Evolutionary conservation across 352 stramenopile genomes (phyloP).

Genomic region (Pythium sukuiense): DNA sequence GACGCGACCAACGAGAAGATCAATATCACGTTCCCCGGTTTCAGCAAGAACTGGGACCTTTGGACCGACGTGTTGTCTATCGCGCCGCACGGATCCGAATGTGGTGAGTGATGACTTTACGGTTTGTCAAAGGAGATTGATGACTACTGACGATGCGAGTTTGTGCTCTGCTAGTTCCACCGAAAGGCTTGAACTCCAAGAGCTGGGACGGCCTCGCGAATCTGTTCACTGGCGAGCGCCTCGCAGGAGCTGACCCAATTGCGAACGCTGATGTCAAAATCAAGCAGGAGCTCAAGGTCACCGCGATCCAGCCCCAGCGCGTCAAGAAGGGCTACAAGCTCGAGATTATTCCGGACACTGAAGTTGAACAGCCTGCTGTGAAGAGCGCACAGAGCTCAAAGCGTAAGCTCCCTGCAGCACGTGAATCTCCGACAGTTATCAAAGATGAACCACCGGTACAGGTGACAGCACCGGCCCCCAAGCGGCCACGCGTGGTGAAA

Average conservation of each 20-base stretch:
- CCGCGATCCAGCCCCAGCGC: slow-evolving; percentile 8
- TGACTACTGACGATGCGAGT: neutral
- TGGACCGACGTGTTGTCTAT: slow-evolving; percentile 77
- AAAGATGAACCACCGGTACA: neutral
- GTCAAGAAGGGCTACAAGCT: slow-evolving; percentile 25
- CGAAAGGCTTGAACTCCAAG: slow-evolving; percentile 27
- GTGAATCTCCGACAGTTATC: neutral
- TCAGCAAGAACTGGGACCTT: slow-evolving; percentile 60
- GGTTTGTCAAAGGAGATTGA: neutral
- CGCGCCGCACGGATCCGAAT: slow-evolving; percentile 38
- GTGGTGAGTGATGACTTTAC: slow-evolving; percentile 13
- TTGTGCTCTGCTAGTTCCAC: slow-evolving; percentile 18
- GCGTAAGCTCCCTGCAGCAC: neutral
- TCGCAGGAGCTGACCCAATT: neutral
- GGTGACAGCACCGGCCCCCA: neutral
- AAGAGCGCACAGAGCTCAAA: neutral
- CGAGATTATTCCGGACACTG: neutral
- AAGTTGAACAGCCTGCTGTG: neutral
- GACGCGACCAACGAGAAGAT: slow-evolving; percentile 60
- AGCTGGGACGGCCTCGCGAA: slow-evolving; percentile 62
- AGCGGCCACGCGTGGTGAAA: slow-evolving; percentile 5
- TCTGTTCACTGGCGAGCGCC: slow-evolving; percentile 43
- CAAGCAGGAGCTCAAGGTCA: neutral
- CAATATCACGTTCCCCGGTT: slow-evolving; percentile 75
- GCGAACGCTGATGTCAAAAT: neutral